Conservation (phyloP, 1,284 basidiomycete species). For the Ustilago shanxiensis region DNA sequence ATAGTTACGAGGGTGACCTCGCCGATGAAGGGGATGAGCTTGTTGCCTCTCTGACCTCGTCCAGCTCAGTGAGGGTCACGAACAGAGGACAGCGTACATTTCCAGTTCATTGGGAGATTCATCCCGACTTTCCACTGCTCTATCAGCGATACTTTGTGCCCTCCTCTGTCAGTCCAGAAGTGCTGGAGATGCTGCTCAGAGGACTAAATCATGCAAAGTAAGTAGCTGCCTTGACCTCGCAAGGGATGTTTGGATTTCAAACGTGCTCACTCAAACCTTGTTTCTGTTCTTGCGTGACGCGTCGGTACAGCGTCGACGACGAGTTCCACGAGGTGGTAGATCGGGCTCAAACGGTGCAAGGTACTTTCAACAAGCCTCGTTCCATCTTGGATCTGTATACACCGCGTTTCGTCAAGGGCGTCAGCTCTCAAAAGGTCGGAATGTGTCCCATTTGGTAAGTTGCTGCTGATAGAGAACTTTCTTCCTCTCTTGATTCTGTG, state of each 20-base stretch:
- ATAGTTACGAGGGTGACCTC: background rate
- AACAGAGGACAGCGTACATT: conserved; percentile 23
- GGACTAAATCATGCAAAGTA: conserved; percentile 18
- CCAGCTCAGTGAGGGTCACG: background rate
- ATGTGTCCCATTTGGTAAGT: conserved; percentile 59
- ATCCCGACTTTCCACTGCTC: conserved; percentile 34
- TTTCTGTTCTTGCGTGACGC: background rate
- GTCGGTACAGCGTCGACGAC: conserved; percentile 15
- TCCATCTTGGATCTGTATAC: conserved; percentile 58
- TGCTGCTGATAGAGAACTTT: no score
- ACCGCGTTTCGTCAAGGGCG: conserved; percentile 48
- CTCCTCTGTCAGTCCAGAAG: conserved; percentile 43
- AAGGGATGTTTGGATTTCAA: background rate
- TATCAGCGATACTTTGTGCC: conserved; percentile 48
- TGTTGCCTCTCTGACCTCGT: background rate
- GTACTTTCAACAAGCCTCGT: conserved; percentile 40
- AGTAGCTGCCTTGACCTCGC: conserved; percentile 5
- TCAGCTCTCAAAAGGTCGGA: conserved; percentile 45
- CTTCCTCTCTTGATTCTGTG: no score
- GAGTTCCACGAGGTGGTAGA: conserved; percentile 24
- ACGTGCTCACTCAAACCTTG: background rate
- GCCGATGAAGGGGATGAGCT: conserved; percentile 2
- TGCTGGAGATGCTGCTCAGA: conserved; percentile 33
- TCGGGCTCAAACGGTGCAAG: conserved; percentile 28
- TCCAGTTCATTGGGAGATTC: conserved; percentile 28